These are phyloP conservation scores for Skeletonema costatum DNA, from an alignment of 108 stramenopile genomes.

Conservation along the genomic window DNA sequence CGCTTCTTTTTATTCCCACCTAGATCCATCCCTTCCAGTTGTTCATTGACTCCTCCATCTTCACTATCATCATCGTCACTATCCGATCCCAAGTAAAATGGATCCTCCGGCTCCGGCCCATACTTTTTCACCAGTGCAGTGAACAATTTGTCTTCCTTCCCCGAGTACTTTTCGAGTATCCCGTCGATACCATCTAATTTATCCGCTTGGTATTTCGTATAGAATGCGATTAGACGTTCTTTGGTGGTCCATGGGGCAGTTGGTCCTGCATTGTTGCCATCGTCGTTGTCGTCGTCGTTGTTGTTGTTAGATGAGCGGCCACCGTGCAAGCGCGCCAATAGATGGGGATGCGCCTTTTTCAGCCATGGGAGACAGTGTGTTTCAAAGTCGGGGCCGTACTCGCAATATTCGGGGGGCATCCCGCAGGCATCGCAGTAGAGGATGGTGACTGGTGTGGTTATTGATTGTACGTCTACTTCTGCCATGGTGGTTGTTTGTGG, in stretches of 20 bases:
- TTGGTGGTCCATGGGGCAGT: conserved; percentile 78
- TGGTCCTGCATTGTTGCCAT: conserved; percentile 26
- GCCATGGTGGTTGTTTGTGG: too few relatives aligned
- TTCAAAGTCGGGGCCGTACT: conserved; percentile 93
- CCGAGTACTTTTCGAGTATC: conserved; percentile 84
- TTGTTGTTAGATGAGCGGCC: not conserved
- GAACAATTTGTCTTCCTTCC: conserved; percentile 92
- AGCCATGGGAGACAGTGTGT: conserved; percentile 82
- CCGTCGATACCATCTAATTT: conserved; percentile 74
- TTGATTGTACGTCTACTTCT: not conserved
- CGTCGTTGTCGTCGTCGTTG: conserved; percentile 1
- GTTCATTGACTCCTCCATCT: conserved; percentile 33
- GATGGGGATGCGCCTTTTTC: conserved; percentile 64
- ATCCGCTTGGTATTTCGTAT: conserved; percentile 84
- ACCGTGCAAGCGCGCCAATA: conserved; percentile 46
- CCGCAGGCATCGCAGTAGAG: conserved; percentile 94
- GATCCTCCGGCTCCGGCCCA: conserved; percentile 89
- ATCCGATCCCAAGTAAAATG: conserved; percentile 59
- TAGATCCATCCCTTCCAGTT: conserved; percentile 46
- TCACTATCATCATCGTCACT: conserved; percentile 65
- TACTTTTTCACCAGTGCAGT: conserved; percentile 86
- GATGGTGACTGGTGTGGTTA: conserved; percentile 29
- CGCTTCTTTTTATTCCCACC: conserved; percentile 71
- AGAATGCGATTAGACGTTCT: conserved; percentile 80
- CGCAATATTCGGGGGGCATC: conserved; percentile 97